Evolutionary conservation across 169 alveolate genomes (phyloP).

Genomic region (Plasmodium yoelii): DNA sequence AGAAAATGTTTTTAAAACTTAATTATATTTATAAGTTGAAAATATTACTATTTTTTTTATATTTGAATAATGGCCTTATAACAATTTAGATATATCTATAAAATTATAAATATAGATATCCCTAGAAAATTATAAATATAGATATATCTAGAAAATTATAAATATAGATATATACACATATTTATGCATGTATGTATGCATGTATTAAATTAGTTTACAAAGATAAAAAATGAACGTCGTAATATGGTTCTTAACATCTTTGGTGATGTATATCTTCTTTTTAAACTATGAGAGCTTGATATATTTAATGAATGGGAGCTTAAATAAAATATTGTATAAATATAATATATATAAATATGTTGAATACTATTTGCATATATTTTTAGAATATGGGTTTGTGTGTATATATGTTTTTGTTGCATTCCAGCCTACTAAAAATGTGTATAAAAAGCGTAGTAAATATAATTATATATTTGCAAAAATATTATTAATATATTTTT

Average conservation of each 20-base stretch:
- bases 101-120: too few species aligned
- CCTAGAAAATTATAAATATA: too few species aligned
- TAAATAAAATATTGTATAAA: slow-evolving; percentile 1
- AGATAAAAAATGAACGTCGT: slow-evolving; percentile 30
- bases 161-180: too few species aligned
- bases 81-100: too few species aligned
- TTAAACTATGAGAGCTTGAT: slow-evolving; percentile 35
- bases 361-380: slow-evolving; percentile 25
- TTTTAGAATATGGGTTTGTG: slow-evolving; percentile 55
- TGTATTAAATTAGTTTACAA: too few species aligned
- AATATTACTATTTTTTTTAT: too few species aligned
- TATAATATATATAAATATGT: neutral
- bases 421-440: slow-evolving; percentile 37
- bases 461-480: slow-evolving; percentile 60
- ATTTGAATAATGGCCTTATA: too few species aligned
- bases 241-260: slow-evolving; percentile 12
- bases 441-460: slow-evolving; percentile 35
- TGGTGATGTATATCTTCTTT: slow-evolving; percentile 23
- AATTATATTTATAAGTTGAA: too few species aligned
- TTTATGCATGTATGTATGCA: too few species aligned
- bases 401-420: slow-evolving; percentile 16
- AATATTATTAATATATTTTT: slow-evolving; percentile 40
- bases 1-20: too few species aligned
- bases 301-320: slow-evolving; percentile 7
- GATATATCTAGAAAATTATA: too few species aligned